Evolutionary conservation across 129 eudicot species (phyloP).

Genomic region (Centella asiatica): DNA sequence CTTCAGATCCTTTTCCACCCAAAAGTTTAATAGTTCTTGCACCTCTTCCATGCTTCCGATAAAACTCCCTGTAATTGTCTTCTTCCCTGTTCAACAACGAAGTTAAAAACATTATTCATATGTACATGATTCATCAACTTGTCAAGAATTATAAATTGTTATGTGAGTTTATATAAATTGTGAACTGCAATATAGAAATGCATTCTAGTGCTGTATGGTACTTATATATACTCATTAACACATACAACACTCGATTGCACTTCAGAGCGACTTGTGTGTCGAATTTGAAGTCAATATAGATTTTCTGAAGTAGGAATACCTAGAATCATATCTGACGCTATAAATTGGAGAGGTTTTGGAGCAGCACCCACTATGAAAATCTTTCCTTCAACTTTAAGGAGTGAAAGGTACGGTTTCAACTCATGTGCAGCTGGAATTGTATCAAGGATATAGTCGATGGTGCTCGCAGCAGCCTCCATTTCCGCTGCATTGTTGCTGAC

Average conservation of each 20-base stretch:
- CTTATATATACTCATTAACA: too few species aligned
- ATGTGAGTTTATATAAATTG: too few species aligned
- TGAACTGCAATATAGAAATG: too few species aligned
- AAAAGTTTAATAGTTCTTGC: slow-evolving; percentile 41
- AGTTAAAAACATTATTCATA: too few species aligned
- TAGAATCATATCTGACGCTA: slow-evolving; percentile 32
- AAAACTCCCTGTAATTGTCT: slow-evolving; percentile 45
- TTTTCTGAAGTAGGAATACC: too few species aligned
- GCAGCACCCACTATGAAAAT: slow-evolving; percentile 40
- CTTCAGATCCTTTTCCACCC: slow-evolving; percentile 46
- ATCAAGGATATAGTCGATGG: slow-evolving; percentile 52
- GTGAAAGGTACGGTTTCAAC: slow-evolving; percentile 32
- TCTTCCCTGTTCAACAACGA: slow-evolving; percentile 22
- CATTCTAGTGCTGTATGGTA: too few species aligned
- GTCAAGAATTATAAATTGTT: too few species aligned
- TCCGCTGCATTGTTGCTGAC: slow-evolving; percentile 37
- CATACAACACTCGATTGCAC: too few species aligned
- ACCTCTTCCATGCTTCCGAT: slow-evolving; percentile 48
- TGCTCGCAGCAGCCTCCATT: slow-evolving; percentile 30
- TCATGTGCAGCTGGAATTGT: slow-evolving; percentile 45
- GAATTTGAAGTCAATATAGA: too few species aligned
- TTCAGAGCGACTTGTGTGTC: too few species aligned
- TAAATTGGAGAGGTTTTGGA: slow-evolving; percentile 42
- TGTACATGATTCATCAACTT: too few species aligned
- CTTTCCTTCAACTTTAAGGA: slow-evolving; percentile 46